Base-by-base conservation (phyloP, 164 flowering plant species). In the Vitis riparia region DNA sequence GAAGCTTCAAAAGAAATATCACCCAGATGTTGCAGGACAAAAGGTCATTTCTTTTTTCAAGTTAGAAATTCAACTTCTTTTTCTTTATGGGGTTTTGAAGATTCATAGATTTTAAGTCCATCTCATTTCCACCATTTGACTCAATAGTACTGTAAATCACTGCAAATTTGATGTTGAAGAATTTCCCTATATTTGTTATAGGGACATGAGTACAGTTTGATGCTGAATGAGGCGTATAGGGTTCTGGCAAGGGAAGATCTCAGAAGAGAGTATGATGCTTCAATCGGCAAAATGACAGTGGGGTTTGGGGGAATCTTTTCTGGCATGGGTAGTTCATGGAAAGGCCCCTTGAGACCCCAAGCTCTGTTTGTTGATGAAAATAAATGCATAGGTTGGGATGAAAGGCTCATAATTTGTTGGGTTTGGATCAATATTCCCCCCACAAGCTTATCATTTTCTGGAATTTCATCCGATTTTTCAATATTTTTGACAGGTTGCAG, bases 331-430 rank as follows among this genome's bases (percentile, higher is more conserved):
- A 86, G 89, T 76, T 68, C 86, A 13, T 88, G 92, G 89, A 82
- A 83, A 13, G 95, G 90, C 9, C 88, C 89, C 16, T 56, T 80
- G 55, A 82, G 89, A 77, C 80, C 89, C 48, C 81, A 85, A 53
- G 92, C 89, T 76, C 79, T 88, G 10, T 88, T 88, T 80, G 91
- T 90, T 58, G 94, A 90, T 80, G 88, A 82, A 77, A 87, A 79
- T 77, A 75, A 84, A 15, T 90, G 92, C 81, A 81, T 86, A 80
- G 92, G 94, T 79, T 0, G 44, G 56, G 16, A 6, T 13, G 0
- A 14, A 53, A 53, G 56, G n/a, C 56, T n/a, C 56, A 53, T 53
- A 11, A 53, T 53, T 53, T 13, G 11, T 2, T 14, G n/a, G n/a
- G 7, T 12, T 13, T 53, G 56, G 15, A 5, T 16, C 2, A 17